Evolutionary conservation across 441 rosid genomes (phyloP).

Genomic region (Brassica hybrid): DNA sequence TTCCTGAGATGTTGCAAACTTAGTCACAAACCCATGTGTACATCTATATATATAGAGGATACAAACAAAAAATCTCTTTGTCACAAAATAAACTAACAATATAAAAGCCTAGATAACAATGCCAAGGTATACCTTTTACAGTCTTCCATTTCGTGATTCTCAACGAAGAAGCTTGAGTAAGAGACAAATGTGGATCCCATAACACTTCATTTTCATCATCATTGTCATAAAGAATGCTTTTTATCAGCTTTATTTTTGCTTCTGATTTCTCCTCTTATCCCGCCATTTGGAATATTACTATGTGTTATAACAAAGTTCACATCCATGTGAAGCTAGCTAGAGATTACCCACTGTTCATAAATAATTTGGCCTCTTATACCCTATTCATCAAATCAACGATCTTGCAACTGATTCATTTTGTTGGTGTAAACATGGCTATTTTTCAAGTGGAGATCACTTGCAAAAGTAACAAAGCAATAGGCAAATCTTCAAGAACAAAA

Average conservation of each 20-base stretch:
- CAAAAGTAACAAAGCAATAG: not conserved
- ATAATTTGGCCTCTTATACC: not conserved
- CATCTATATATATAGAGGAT: not conserved
- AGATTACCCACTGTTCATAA: not conserved
- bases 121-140: not conserved
- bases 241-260: slow-evolving; percentile 25
- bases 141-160: slow-evolving; percentile 3
- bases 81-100: not conserved
- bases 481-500: not conserved
- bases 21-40: not conserved
- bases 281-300: slow-evolving; percentile 4
- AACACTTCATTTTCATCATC: slow-evolving; percentile 47
- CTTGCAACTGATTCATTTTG: not conserved
- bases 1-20: not conserved
- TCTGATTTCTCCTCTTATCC: slow-evolving; percentile 31
- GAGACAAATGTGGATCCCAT: slow-evolving; percentile 42
- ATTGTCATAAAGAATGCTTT: slow-evolving; percentile 44
- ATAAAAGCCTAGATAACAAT: not conserved
- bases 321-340: not conserved
- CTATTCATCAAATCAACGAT: not conserved
- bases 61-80: not conserved
- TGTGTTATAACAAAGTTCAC: slow-evolving; percentile 40
- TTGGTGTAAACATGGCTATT: not conserved
- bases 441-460: not conserved
- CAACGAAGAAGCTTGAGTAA: slow-evolving; percentile 9